Evolutionary conservation across 176 grass and related monocot species (phyloP), one percentile per base, ranked within the genome.

Genomic region (Musa troglodytarum): DNA sequence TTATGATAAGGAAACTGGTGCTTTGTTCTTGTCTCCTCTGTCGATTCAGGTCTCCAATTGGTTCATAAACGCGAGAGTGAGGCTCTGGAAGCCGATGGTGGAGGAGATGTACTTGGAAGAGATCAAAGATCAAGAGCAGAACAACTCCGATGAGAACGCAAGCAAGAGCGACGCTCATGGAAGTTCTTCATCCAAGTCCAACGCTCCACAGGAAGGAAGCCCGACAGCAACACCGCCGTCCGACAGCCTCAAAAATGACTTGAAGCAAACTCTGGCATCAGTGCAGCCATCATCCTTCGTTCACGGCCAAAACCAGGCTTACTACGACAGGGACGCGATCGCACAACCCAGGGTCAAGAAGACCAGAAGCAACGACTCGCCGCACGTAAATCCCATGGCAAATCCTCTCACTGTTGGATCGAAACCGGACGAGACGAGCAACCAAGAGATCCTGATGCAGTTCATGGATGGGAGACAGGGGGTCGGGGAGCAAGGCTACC

Each of bases 31-130:
- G 13, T 28, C 16, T 0, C 24, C 56, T 20, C 59, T 23, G 58
- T 52, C 9, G 52, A 80, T 10, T 16, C 8, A 99, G 96, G 96
- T 99, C 77, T 99, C 96, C 0, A 99, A 99, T 75, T 99, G 96
- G 96, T 99, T 99, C 83, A 99, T 99, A 82, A 99, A 99, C 58
- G 96, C 96, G 59, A 87, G 96, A 77, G 96, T 99, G 56, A 63
- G 96, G 74, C 81, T 99, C 29, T 99, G 96, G 96, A 99, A 99
- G 85, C 96, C 96, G 3, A 99, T 99, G 96, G 96, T 99, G 85
- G 96, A 99, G 82, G 91, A 99, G 79, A 99, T 99, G 96, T 99
- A 99, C 77, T 52, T 84, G 19, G 96, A 99, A 81, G 91, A 99
- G 85, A 89, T 87, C 65, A 99, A 95, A 76, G 87, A 95, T 52